Evolutionary conservation across 345 rosid species (phyloP), one percentile per base, ranked within the genome.

Genomic region (Hirschfeldia incana): DNA sequence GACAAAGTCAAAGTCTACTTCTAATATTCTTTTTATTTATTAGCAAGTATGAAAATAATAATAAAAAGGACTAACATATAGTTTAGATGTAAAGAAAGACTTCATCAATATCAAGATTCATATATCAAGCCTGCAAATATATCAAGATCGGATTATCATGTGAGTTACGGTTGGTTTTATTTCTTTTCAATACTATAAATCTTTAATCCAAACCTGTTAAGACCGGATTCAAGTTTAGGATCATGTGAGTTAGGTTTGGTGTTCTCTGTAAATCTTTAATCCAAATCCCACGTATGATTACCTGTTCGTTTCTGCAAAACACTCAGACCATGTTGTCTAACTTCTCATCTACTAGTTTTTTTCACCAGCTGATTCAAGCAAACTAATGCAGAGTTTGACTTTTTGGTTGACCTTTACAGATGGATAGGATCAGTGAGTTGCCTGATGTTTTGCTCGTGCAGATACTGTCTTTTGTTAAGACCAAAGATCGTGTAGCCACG

Each of bases 381-480:
- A 61, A 61, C 66, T 30, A 9, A 37, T 39, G 10, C 16, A 28
- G 16, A 11, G 70, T 66, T 66, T 21, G 53, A 37, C 10, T 34
- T 17, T 65, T 37, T 17, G 3, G 58, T 44, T 67, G 58, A 39
- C 6, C 3, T 44, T 26, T 27, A 12, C 21, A 67, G 62, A 69
- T 69, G 62, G 73, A 69, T 55, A 29, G 29, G 28, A 69, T 67
- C 37, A 67, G 71, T 36, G 58, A 44, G 36, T 28, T 67, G 17
- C 71, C 58, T 67, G 71, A 67, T 67, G 59, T 36, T 13, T 42
- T 44, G 71, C 71, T 67, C 6, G 27, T 67, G 37, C 21, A 44
- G 71, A 67, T 67, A 44, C 36, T 65, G 4, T 65, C 28, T 65
- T 34, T 8, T 3, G 8, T 65, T 36, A 6, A 65, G n/a, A 34